Evolutionary conservation across 2,329 filamentous ascomycete genomes (phyloP).

Genomic region (Neopestalotiopsis clavispora): DNA sequence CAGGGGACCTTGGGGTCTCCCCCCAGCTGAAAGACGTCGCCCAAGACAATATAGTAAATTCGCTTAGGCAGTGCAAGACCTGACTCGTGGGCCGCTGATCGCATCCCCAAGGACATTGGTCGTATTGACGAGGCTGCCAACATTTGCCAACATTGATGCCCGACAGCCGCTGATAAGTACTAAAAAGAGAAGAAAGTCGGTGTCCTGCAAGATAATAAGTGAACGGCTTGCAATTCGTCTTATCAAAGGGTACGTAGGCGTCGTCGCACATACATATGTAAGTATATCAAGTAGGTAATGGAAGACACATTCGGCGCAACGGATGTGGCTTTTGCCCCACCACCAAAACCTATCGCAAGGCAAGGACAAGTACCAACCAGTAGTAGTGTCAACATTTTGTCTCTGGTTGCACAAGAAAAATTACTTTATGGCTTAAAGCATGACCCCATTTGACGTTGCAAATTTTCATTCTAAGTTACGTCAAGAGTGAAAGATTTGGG

Average conservation of each 20-base stretch:
- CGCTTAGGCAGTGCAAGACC: neutral
- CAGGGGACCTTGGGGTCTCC: neutral
- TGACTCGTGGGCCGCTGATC: constrained; percentile 1
- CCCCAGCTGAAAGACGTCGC: neutral
- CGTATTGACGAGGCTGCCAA: neutral
- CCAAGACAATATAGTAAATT: neutral
- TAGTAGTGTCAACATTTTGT: neutral
- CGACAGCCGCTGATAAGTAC: neutral
- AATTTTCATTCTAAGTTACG: neutral
- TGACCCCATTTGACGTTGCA: neutral
- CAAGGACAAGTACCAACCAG: no score
- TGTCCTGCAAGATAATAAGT: neutral
- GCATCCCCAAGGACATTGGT: neutral
- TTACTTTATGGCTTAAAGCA: neutral
- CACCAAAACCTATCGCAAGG: neutral
- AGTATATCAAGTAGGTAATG: constrained; percentile 1
- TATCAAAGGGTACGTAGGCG: neutral
- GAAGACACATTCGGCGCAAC: neutral
- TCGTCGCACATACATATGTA: constrained; percentile 1
- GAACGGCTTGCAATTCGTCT: neutral
- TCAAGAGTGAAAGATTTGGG: neutral
- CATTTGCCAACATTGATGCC: neutral
- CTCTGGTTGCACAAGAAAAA: neutral
- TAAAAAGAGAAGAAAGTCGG: neutral
- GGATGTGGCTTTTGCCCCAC: neutral